A percentile compares a stretch with the other conserved stretches of the same genome.
phyloP scores from a whole-genome alignment of 148 eudicot genomes.

The Arbutus unedo region DNA sequence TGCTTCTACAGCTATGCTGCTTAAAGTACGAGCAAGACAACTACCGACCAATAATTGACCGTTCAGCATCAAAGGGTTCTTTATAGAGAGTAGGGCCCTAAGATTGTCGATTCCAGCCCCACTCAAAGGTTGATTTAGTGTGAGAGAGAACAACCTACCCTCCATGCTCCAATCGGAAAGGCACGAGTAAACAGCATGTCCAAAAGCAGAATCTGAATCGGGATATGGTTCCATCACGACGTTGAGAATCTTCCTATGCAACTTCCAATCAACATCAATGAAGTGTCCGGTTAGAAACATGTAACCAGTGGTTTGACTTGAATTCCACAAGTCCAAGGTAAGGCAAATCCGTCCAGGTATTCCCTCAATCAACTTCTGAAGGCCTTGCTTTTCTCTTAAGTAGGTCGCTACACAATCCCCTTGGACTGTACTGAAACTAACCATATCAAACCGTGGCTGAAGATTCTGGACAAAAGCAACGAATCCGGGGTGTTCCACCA shows the following conservation, averaged over 20 bases:
- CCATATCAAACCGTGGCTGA: conserved; percentile 65
- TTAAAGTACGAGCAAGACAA: conserved; percentile 77
- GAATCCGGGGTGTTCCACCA: conserved; percentile 72
- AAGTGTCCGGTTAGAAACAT: conserved; percentile 64
- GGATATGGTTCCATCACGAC: conserved; percentile 86
- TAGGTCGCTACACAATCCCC: conserved; percentile 72
- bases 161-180: conserved; percentile 80
- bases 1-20: conserved; percentile 64
- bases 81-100: conserved; percentile 66
- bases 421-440: conserved; percentile 54
- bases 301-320: conserved; percentile 55
- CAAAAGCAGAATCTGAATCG: conserved; percentile 67
- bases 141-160: conserved; percentile 56
- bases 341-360: conserved; percentile 72
- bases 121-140: conserved; percentile 51
- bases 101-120: conserved; percentile 54
- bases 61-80: conserved; percentile 55
- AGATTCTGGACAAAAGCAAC: conserved; percentile 54
- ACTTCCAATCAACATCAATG: conserved; percentile 69
- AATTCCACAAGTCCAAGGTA: conserved; percentile 63
- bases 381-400: conserved; percentile 55
- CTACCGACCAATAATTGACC: conserved; percentile 68
- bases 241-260: conserved; percentile 68
- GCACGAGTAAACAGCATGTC: conserved; percentile 80
- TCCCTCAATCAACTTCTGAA: conserved; percentile 51